phyloP scores from a whole-genome alignment of 345 rosid genomes.

The Cochlearia excelsa region DNA sequence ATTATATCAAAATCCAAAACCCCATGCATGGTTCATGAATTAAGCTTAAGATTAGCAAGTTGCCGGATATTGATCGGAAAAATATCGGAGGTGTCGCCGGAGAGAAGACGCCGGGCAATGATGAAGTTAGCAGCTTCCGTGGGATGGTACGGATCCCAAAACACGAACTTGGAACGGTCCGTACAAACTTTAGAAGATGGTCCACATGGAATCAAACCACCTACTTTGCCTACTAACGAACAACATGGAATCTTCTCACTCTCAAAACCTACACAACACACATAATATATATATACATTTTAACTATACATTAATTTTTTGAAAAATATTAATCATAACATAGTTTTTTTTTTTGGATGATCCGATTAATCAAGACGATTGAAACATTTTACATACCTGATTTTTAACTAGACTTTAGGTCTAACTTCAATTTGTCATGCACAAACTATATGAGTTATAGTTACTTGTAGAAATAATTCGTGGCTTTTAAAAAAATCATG shows the following conservation, averaged over 20 bases:
- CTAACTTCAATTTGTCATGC: too few species aligned
- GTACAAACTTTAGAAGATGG: constrained; percentile 31
- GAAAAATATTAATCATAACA: too few species aligned
- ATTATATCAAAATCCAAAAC: too few species aligned
- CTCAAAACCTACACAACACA: constrained; percentile 50
- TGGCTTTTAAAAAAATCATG: too few species aligned
- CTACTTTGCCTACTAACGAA: constrained; percentile 45
- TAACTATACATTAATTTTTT: neutral
- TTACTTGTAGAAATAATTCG: too few species aligned
- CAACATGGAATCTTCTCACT: constrained; percentile 55
- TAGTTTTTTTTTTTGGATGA: too few species aligned
- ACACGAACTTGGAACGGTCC: constrained; percentile 37
- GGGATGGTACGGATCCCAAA: constrained; percentile 47
- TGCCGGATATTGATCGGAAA: constrained; percentile 43
- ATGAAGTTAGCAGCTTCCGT: constrained; percentile 36
- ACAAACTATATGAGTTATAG: too few species aligned
- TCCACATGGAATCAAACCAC: constrained; percentile 58
- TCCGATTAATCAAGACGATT: too few species aligned
- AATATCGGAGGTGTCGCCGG: constrained; percentile 36
- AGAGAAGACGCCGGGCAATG: constrained; percentile 30
- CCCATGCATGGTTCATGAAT: constrained; percentile 1
- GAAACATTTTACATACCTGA: too few species aligned
- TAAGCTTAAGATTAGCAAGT: constrained; percentile 27
- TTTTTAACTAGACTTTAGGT: too few species aligned
- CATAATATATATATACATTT: neutral